A percentile compares a stretch with the other conserved stretches of the same genome.
phyloP scores from a whole-genome alignment of 1,139 yeast species.

The Candida pseudocylindracea region DNA sequence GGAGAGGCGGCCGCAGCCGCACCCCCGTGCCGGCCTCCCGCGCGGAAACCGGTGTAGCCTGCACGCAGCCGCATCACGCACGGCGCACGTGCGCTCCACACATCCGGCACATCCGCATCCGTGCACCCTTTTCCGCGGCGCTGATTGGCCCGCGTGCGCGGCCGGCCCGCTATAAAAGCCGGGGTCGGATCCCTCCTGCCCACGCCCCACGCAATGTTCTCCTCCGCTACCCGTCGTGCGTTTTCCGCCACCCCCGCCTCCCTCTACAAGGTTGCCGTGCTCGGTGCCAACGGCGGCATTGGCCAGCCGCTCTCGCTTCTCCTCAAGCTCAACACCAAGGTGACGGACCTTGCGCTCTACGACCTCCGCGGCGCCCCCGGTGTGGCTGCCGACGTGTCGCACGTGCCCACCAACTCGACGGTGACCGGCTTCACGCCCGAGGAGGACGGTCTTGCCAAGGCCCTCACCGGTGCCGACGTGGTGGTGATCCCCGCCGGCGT shows the following conservation, averaged over 20 bases:
- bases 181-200: too few species aligned
- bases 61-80: too few species aligned
- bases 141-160: too few species aligned
- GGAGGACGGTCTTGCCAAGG: conserved; percentile 24
- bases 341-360: conserved; percentile 56
- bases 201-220: too few species aligned
- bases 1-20: too few species aligned
- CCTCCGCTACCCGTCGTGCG: too few species aligned
- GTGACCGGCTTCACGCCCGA: conserved; percentile 47
- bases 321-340: conserved; percentile 61
- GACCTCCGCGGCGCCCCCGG: conserved; percentile 87
- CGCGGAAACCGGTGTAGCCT: too few species aligned
- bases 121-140: too few species aligned
- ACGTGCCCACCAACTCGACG: conserved; percentile 62
- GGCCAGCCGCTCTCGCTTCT: conserved; percentile 87
- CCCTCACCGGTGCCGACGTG: conserved; percentile 51
- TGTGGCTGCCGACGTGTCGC: conserved; percentile 81
- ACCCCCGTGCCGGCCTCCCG: too few species aligned
- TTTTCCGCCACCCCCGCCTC: neutral
- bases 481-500: conserved; percentile 92
- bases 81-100: too few species aligned
- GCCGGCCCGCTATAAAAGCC: too few species aligned
- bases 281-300: conserved; percentile 97
- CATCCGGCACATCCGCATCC: too few species aligned
- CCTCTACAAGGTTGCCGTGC: conserved; percentile 46